Conservation (phyloP, 768 basidiomycete genomes). For the Suillus placidus region DNA sequence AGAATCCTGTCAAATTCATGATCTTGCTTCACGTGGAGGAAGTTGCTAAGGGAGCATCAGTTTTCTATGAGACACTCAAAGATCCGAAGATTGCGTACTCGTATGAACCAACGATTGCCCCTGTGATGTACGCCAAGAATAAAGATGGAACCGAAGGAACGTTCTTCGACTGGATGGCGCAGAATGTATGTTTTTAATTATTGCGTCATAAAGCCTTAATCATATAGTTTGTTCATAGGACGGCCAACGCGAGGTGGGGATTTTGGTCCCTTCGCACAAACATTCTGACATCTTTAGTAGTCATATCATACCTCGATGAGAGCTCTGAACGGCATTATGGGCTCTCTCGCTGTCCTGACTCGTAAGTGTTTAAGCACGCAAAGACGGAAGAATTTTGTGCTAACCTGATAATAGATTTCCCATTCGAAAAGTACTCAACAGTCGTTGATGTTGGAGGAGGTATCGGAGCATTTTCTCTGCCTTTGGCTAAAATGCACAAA, state of each 20-base stretch:
- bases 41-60: constrained; percentile 19
- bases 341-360: constrained; percentile 26
- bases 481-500: constrained; percentile 30
- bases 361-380: constrained; percentile 16
- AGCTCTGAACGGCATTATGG: constrained; percentile 26
- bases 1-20: constrained; percentile 27
- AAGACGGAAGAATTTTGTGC: background rate
- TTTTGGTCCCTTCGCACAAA: background rate
- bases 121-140: constrained; percentile 24
- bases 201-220: background rate
- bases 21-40: constrained; percentile 23
- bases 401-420: constrained; percentile 27
- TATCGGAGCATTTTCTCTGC: constrained; percentile 34
- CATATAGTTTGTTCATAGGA: constrained; percentile 15
- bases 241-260: constrained; percentile 22
- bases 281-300: constrained; percentile 11
- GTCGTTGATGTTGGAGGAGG: constrained; percentile 41
- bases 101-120: constrained; percentile 23
- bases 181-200: constrained; percentile 19
- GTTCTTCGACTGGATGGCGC: constrained; percentile 28
- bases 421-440: constrained; percentile 32
- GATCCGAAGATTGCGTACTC: constrained; percentile 24
- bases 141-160: constrained; percentile 23
- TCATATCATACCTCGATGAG: constrained; percentile 28
- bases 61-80: constrained; percentile 31